Evolutionary conservation across 2,329 filamentous ascomycete genomes (phyloP).

Genomic region (Davidsoniella eucalypti): DNA sequence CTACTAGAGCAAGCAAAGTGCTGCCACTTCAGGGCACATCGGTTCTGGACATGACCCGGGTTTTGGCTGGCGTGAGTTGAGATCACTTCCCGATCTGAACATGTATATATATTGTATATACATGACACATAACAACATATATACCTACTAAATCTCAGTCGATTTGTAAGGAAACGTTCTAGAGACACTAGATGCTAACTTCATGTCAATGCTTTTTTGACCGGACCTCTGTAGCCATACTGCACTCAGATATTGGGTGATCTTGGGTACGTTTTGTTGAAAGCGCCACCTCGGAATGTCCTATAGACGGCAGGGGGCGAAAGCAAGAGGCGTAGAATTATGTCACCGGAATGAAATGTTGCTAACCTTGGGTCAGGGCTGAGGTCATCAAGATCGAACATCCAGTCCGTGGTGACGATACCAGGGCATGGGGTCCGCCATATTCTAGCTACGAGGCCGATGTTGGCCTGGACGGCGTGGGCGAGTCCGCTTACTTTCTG

Average conservation of each 20-base stretch:
- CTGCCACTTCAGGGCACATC: constrained; percentile 69
- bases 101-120: neutral
- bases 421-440: constrained; percentile 87
- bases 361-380: constrained; percentile 37
- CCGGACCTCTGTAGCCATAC: constrained; percentile 50
- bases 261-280: constrained; percentile 51
- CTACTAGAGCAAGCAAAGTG: neutral
- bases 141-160: too few species aligned
- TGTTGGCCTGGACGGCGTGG: constrained; percentile 47
- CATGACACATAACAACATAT: too few species aligned
- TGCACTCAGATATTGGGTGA: constrained; percentile 95
- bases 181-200: too few species aligned
- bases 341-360: neutral
- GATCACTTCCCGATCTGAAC: neutral
- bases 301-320: neutral
- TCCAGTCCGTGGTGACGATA: constrained; percentile 80
- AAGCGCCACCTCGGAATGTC: neutral
- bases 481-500: constrained; percentile 90
- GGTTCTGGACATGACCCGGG: constrained; percentile 92
- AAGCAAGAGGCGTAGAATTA: too few species aligned
- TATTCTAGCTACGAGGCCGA: constrained; percentile 62
- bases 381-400: constrained; percentile 98
- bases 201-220: too few species aligned
- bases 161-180: too few species aligned
- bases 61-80: constrained; percentile 69